Conservation (phyloP, 192 early-diverging fungal species). For the Backusella mclennaniae region DNA sequence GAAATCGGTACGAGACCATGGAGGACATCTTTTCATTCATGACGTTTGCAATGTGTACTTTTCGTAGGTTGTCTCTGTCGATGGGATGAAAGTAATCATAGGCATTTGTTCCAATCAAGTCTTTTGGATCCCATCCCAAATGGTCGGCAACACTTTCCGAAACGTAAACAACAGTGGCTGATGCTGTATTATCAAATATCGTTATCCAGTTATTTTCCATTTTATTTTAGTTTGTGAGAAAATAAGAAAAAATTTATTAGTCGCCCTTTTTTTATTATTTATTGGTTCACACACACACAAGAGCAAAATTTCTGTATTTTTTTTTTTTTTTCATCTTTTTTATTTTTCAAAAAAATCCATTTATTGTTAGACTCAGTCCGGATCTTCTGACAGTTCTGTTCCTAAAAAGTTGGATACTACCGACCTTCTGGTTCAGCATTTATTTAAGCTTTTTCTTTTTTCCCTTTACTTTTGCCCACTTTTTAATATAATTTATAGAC, state of each 20-base stretch:
- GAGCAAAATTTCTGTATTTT: not conserved
- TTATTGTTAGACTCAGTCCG: not conserved
- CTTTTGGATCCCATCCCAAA: slow-evolving; percentile 46
- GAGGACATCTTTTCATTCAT: slow-evolving; percentile 41
- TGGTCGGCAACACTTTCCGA: slow-evolving; percentile 39
- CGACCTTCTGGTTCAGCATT: not conserved
- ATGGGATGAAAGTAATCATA: slow-evolving; percentile 43
- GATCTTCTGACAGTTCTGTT: not conserved
- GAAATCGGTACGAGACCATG: slow-evolving; percentile 38
- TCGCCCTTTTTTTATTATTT: not conserved
- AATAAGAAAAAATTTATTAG: not conserved
- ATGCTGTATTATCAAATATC: slow-evolving; percentile 45
- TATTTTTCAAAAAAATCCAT: not conserved
- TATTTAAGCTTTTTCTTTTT: not conserved
- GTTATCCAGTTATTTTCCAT: slow-evolving; percentile 40
- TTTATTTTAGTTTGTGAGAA: not conserved
- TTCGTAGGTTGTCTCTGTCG: slow-evolving; percentile 31
- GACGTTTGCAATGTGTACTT: slow-evolving; percentile 37
- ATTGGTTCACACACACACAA: not conserved
- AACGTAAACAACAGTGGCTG: slow-evolving; percentile 33
- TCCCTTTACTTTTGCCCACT: not conserved
- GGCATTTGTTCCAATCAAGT: slow-evolving; percentile 38
- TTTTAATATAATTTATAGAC: not conserved
- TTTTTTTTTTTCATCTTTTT: not conserved
- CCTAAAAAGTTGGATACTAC: not conserved